These are phyloP conservation scores for Pseudofabraea citricarpa DNA, from an alignment of 2,329 filamentous ascomycete genomes.

Conservation along the genomic window DNA sequence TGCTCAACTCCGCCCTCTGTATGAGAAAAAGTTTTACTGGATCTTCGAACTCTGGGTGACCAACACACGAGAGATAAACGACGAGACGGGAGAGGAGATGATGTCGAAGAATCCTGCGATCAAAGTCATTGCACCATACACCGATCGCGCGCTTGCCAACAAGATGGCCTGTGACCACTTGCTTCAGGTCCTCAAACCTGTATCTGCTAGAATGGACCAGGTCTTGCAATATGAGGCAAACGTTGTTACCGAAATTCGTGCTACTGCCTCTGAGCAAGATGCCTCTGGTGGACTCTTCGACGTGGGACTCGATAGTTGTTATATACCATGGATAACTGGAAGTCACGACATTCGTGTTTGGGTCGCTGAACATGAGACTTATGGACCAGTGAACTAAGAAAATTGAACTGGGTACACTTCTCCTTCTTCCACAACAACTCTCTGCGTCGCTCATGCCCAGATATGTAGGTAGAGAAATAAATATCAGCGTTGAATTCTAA, in stretches of 20 bases:
- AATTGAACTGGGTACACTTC: too few species aligned
- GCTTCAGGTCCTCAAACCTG: conserved; percentile 5
- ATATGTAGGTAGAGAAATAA: too few species aligned
- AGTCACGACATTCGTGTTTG: not conserved
- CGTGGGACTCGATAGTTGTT: not conserved
- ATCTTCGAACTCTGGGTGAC: not conserved
- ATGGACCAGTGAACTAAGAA: conserved; percentile 3
- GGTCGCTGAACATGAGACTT: conserved; percentile 1
- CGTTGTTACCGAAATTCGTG: not conserved
- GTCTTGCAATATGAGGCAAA: not conserved
- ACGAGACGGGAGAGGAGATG: not conserved
- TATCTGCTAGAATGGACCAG: conserved; percentile 2
- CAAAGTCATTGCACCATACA: not conserved
- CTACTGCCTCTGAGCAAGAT: not conserved
- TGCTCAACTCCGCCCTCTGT: not conserved
- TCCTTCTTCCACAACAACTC: too few species aligned
- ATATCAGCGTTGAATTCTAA: too few species aligned
- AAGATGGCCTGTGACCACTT: conserved; percentile 11
- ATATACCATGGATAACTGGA: conserved; percentile 4
- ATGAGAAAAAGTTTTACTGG: not conserved
- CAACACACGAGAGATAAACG: conserved; percentile 2
- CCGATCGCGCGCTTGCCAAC: conserved; percentile 13
- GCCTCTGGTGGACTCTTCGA: conserved; percentile 1
- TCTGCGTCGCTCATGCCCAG: too few species aligned
- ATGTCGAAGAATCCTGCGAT: not conserved